These are phyloP conservation scores for Lanmaoa rubissima DNA, from an alignment of 768 basidiomycete species.

Conservation along the genomic window DNA sequence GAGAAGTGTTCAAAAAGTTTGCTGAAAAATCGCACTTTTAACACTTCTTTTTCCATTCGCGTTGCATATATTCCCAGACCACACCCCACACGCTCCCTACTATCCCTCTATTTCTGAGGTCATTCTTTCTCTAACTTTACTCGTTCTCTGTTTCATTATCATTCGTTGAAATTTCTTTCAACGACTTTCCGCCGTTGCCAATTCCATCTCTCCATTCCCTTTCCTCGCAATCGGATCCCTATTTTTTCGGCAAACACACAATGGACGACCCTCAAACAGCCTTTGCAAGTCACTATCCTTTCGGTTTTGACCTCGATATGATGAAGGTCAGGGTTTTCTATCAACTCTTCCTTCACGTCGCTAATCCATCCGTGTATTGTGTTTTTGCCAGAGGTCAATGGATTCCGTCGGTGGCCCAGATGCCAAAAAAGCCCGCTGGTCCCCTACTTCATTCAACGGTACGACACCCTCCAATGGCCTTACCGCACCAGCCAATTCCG, in stretches of 20 bases:
- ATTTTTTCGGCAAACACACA: slow-evolving; percentile 27
- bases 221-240: slow-evolving; percentile 23
- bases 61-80: slow-evolving; percentile 31
- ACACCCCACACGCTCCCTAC: slow-evolving; percentile 46
- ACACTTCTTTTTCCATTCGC: slow-evolving; percentile 19
- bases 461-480: slow-evolving; percentile 37
- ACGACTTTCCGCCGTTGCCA: slow-evolving; percentile 49
- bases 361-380: neutral
- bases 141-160: slow-evolving; percentile 47
- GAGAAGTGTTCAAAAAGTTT: slow-evolving; percentile 27
- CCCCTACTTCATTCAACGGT: slow-evolving; percentile 54
- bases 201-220: slow-evolving; percentile 44
- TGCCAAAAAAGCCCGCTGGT: slow-evolving; percentile 90
- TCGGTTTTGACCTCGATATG: slow-evolving; percentile 86
- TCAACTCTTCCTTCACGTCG: neutral
- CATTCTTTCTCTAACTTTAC: slow-evolving; percentile 57
- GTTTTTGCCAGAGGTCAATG: slow-evolving; percentile 67
- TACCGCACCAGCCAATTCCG: slow-evolving; percentile 36
- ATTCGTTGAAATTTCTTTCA: slow-evolving; percentile 33
- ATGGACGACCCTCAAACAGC: slow-evolving; percentile 78
- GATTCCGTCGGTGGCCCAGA: slow-evolving; percentile 80
- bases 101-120: slow-evolving; percentile 33
- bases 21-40: slow-evolving; percentile 29
- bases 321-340: slow-evolving; percentile 64
- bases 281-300: slow-evolving; percentile 69